phyloP scores from a whole-genome alignment of 106 monocot genomes.

The Dendrobium nobile region DNA sequence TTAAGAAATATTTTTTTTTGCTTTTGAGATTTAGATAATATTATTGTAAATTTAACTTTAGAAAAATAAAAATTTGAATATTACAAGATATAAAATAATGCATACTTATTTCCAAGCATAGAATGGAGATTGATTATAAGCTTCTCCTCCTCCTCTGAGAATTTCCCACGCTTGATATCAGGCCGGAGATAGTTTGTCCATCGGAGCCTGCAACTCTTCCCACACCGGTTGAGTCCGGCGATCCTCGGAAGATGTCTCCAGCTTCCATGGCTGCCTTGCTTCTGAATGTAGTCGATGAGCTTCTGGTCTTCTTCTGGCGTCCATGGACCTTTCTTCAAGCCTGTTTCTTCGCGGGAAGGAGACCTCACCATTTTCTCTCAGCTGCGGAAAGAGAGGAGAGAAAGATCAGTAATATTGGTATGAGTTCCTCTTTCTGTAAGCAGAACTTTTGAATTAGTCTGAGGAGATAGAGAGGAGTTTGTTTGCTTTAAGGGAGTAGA shows the following conservation, averaged over 20 bases:
- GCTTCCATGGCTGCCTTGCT: constrained; percentile 45
- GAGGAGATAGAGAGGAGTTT: background rate
- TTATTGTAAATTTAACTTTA: background rate
- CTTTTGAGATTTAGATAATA: no score
- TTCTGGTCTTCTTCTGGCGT: constrained; percentile 58
- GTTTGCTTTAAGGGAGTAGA: background rate
- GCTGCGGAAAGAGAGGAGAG: no score
- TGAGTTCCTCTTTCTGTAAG: background rate
- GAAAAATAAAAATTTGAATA: background rate
- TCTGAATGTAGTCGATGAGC: constrained; percentile 38
- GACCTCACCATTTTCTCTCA: constrained; percentile 33
- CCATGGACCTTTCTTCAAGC: constrained; percentile 73
- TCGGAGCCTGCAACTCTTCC: constrained; percentile 58
- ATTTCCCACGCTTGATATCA: constrained; percentile 47
- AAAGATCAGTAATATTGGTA: background rate
- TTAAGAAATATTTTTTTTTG: no score
- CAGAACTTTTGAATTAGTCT: background rate
- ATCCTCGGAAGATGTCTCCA: constrained; percentile 49
- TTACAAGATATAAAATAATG: background rate
- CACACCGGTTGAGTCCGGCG: constrained; percentile 60
- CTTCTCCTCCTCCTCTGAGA: constrained; percentile 45
- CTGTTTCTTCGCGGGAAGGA: constrained; percentile 46
- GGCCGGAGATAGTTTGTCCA: constrained; percentile 71
- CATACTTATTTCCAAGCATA: constrained; percentile 51
- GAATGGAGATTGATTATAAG: constrained; percentile 55